Percentiles rank a stretch among this genome's conserved stretches.
phyloP scores from a whole-genome alignment of 129 eudicot genomes.

The Calendula officinalis region DNA sequence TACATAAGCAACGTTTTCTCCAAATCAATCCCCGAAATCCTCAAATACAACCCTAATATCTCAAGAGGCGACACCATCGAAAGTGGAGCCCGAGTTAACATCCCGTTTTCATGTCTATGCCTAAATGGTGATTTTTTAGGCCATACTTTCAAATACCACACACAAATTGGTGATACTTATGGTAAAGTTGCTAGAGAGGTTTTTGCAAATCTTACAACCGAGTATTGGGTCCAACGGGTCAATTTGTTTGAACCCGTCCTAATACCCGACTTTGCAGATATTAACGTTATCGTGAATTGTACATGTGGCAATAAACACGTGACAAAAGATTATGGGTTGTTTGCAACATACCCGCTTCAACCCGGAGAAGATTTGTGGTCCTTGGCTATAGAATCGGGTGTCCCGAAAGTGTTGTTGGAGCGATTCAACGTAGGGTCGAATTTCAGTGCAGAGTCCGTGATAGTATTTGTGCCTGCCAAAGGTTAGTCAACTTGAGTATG shows the following conservation, averaged over 20 bases:
- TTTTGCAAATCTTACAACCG: constrained; percentile 58
- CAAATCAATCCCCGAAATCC: constrained; percentile 36
- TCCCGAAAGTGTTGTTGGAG: constrained; percentile 40
- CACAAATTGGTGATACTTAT: constrained; percentile 54
- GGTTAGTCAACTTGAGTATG: constrained; percentile 39
- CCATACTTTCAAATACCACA: constrained; percentile 48
- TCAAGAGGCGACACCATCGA: constrained; percentile 32
- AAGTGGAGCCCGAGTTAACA: constrained; percentile 45
- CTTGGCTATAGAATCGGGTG: constrained; percentile 29
- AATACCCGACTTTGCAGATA: constrained; percentile 39
- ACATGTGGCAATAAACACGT: constrained; percentile 63
- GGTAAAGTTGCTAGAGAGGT: constrained; percentile 40
- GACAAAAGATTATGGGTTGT: constrained; percentile 61
- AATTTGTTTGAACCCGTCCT: constrained; percentile 42
- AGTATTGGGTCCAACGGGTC: constrained; percentile 50
- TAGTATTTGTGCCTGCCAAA: constrained; percentile 59
- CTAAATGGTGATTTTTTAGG: constrained; percentile 66
- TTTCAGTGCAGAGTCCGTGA: constrained; percentile 47
- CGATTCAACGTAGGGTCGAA: constrained; percentile 42
- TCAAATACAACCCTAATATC: constrained; percentile 43
- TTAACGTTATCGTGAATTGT: constrained; percentile 75
- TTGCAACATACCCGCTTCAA: constrained; percentile 57
- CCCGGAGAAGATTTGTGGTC: constrained; percentile 46
- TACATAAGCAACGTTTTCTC: constrained; percentile 51
- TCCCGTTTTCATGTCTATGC: constrained; percentile 74